Evolutionary conservation across 768 basidiomycete species (phyloP), one percentile per base, ranked within the genome.

Genomic region (Megacollybia marginata): DNA sequence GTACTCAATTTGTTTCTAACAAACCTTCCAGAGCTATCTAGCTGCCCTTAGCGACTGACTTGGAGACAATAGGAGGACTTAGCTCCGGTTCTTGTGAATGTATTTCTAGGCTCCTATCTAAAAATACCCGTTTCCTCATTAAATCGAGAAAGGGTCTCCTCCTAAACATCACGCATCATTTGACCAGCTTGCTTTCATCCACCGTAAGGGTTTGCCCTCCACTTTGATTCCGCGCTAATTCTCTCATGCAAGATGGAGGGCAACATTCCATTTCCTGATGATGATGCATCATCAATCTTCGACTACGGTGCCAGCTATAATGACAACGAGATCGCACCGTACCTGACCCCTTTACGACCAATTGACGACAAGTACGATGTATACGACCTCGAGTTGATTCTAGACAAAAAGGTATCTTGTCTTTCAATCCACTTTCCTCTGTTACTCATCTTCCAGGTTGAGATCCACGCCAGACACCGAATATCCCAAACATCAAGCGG

Each of bases 1-100:
- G 12, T 4, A 19, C 47, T 44, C 28, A 28, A 28, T 28, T n/a
- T 2, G 20, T 47, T n/a, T n/a, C 35, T 48, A 19, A 28, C 44
- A 11, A 16, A 15, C 23, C 2, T 44, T 44, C 10, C 56, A 82
- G 80, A 79, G 79, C 52, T 82, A 81, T 58, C 63, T 82, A 6
- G 79, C 78, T 28, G 79, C 79, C 1, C 57, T 72, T 19, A 68
- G 66, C 31, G 78, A 79, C 55, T 51, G 46, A 50, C 34, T 46
- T 15, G 38, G 38, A 40, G 38, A 40, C 18, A n/a, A 40, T 40
- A 40, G 13, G 13, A 18, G 23, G 6, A 28, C 2, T 28, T 28
- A 28, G 23, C 23, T 28, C 23, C 23, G 23, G 23, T 28, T 28
- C 23, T 28, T 28, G n/a, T 28, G 23, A 28, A 28, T 28, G 23